These are phyloP conservation scores for Ramalina peruviana DNA, from an alignment of 495 filamentous ascomycete genomes.

Conservation along the genomic window DNA sequence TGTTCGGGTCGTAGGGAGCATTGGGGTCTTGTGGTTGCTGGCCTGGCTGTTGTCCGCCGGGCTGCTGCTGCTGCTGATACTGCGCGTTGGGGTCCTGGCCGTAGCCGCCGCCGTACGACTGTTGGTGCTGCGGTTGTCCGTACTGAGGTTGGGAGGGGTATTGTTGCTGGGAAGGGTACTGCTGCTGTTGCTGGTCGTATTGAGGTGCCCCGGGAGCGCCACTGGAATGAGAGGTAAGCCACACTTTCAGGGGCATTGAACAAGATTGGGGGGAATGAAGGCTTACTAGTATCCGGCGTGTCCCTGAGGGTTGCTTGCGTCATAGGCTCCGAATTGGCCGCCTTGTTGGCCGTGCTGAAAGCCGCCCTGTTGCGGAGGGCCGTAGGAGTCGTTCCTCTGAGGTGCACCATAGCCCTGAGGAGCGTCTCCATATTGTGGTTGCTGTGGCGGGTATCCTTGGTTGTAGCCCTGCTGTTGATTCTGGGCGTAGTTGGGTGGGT, in stretches of 20 bases:
- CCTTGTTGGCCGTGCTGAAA: conserved; percentile 30
- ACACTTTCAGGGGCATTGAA: background rate
- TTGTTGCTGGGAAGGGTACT: background rate
- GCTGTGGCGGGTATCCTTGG: conserved; percentile 16
- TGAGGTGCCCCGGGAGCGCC: conserved; percentile 10
- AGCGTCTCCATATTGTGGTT: conserved; percentile 25
- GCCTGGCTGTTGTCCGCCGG: conserved; percentile 1
- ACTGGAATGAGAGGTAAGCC: background rate
- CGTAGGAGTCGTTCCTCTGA: conserved; percentile 24
- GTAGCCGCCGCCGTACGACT: conserved; percentile 13
- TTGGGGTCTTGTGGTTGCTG: conserved; percentile 1
- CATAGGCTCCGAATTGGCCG: conserved; percentile 19
- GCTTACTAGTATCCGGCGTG: conserved; percentile 28
- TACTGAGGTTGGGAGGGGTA: conserved; percentile 6
- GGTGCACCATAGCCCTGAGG: conserved; percentile 27
- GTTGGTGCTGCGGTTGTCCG: background rate
- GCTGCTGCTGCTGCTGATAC: conserved; percentile 9
- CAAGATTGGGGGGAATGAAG: background rate
- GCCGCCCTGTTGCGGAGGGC: conserved; percentile 32
- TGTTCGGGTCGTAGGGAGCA: conserved; percentile 15
- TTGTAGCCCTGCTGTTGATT: conserved; percentile 18
- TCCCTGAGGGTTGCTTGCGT: conserved; percentile 21
- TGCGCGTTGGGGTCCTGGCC: conserved; percentile 9
- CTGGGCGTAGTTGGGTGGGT: conserved; percentile 18
- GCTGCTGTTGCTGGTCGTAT: background rate